Evolutionary conservation across 495 filamentous ascomycete genomes (phyloP).

Genomic region (Aspergillus wentii): DNA sequence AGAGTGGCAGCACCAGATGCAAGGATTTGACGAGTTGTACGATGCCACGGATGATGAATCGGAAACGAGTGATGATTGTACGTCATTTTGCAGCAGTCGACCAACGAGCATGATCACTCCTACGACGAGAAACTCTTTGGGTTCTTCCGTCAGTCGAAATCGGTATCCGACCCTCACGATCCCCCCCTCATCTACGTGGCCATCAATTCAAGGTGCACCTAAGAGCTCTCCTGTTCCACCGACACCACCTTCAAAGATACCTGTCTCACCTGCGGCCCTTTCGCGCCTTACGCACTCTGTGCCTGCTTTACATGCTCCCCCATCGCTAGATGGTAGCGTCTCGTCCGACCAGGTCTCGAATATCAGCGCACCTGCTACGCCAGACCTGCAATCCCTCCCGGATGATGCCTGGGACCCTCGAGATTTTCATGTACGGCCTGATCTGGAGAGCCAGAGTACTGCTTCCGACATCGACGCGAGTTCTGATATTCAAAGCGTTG

Average conservation of each 20-base stretch:
- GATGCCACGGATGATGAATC: slow-evolving; percentile 76
- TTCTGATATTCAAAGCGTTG: slow-evolving; percentile 23
- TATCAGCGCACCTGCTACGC: slow-evolving; percentile 76
- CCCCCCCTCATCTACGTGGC: slow-evolving; percentile 58
- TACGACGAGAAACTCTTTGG: slow-evolving; percentile 32
- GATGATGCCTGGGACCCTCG: slow-evolving; percentile 38
- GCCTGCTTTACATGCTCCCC: slow-evolving; percentile 71
- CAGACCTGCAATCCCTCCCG: slow-evolving; percentile 57
- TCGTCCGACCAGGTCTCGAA: slow-evolving; percentile 78
- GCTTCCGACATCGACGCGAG: slow-evolving; percentile 5
- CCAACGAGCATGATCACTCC: slow-evolving; percentile 36
- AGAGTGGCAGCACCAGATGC: slow-evolving; percentile 44
- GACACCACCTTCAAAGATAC: slow-evolving; percentile 69
- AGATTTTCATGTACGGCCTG: slow-evolving; percentile 30
- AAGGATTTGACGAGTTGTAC: slow-evolving; percentile 75
- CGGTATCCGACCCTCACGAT: slow-evolving; percentile 69
- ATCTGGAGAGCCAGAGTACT: slow-evolving; percentile 6
- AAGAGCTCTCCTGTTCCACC: slow-evolving; percentile 67
- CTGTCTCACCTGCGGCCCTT: slow-evolving; percentile 69
- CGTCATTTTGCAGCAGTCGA: slow-evolving; percentile 36
- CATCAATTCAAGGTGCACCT: slow-evolving; percentile 45
- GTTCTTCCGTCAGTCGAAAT: slow-evolving; percentile 38
- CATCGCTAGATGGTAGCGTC: slow-evolving; percentile 83
- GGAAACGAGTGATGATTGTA: slow-evolving; percentile 41
- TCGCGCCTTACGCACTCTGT: slow-evolving; percentile 61